Evolutionary conservation across 306 rosid genomes (phyloP).

Genomic region (Ormosia emarginata): DNA sequence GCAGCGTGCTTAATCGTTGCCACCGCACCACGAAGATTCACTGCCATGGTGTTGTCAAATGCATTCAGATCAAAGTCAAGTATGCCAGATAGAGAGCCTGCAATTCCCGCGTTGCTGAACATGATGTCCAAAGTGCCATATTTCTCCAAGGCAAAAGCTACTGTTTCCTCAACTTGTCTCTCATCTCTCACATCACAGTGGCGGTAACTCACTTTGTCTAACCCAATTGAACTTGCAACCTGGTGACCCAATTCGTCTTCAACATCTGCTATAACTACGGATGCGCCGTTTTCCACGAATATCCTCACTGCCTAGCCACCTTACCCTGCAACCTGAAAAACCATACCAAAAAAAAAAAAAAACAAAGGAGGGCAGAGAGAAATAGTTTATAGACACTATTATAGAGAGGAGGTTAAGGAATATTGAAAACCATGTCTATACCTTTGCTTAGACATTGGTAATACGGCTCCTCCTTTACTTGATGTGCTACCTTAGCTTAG

Average conservation of each 20-base stretch:
- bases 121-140: constrained; percentile 57
- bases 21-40: constrained; percentile 52
- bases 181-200: constrained; percentile 78
- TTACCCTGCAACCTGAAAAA: constrained; percentile 64
- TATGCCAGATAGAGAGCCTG: constrained; percentile 44
- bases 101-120: constrained; percentile 71
- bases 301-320: constrained; percentile 53
- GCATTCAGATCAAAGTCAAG: constrained; percentile 50
- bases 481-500: background rate
- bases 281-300: constrained; percentile 57
- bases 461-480: background rate
- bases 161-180: constrained; percentile 57
- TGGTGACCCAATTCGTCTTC: constrained; percentile 58
- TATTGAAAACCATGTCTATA: background rate
- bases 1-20: constrained; percentile 64
- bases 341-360: background rate
- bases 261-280: constrained; percentile 57
- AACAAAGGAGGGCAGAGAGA: too few species aligned
- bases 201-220: constrained; percentile 39
- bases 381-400: background rate
- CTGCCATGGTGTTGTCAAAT: constrained; percentile 53
- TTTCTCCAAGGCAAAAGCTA: constrained; percentile 41
- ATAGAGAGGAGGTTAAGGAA: background rate
- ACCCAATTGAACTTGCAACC: constrained; percentile 43
- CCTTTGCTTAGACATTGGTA: constrained; percentile 43